Evolutionary conservation across 2,329 filamentous ascomycete genomes (phyloP).

Genomic region (Lasiodiplodia hormozganensis): DNA sequence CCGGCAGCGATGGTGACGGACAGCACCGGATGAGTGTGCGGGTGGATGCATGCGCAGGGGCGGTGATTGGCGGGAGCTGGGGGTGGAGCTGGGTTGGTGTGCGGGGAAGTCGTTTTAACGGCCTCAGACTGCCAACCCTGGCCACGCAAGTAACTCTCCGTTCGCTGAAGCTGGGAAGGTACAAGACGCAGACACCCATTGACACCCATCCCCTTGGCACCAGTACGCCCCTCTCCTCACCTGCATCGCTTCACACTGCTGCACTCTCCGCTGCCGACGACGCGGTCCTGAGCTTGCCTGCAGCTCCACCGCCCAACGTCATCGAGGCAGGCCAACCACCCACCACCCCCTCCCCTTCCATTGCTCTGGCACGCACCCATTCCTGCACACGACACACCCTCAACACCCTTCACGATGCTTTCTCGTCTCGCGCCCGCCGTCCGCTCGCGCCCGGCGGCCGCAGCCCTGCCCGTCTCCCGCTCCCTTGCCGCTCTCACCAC

Average conservation of each 20-base stretch:
- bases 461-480: constrained; percentile 18
- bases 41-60: neutral
- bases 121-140: constrained; percentile 10
- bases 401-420: constrained; percentile 25
- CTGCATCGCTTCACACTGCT: constrained; percentile 18
- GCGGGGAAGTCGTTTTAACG: constrained; percentile 25
- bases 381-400: constrained; percentile 12
- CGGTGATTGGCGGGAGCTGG: constrained; percentile 21
- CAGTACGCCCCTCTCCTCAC: constrained; percentile 24
- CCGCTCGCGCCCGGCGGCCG: constrained; percentile 9
- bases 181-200: constrained; percentile 29
- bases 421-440: constrained; percentile 24
- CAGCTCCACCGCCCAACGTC: constrained; percentile 28
- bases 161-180: constrained; percentile 4
- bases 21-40: constrained; percentile 17
- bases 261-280: constrained; percentile 10
- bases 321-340: constrained; percentile 18
- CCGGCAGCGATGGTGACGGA: constrained; percentile 15
- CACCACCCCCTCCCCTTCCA: constrained; percentile 3
- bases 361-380: constrained; percentile 19
- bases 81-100: constrained; percentile 10
- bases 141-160: constrained; percentile 25
- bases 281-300: constrained; percentile 26
- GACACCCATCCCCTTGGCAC: constrained; percentile 19
- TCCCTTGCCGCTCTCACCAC: constrained; percentile 29